phyloP scores from a whole-genome alignment of 352 stramenopile species.

The Phytophthora palmivora region DNA sequence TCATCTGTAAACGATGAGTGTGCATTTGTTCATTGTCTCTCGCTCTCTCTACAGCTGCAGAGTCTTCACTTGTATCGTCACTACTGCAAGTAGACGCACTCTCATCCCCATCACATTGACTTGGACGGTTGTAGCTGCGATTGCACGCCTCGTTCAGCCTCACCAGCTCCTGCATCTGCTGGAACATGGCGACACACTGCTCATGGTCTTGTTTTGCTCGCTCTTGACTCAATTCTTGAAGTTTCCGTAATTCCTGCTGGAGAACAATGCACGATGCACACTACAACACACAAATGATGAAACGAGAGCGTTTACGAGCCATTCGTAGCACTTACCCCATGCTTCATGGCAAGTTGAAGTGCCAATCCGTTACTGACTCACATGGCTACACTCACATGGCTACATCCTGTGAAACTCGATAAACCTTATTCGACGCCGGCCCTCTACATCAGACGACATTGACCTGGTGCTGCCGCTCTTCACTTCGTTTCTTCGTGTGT shows the following conservation, averaged over 20 bases:
- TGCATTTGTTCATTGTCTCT: constrained; percentile 2
- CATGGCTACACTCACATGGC: constrained; percentile 10
- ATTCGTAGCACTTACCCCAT: constrained; percentile 1
- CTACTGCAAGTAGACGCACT: background rate
- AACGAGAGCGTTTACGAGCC: background rate
- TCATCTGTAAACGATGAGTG: constrained; percentile 36
- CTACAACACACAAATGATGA: constrained; percentile 4
- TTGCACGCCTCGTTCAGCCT: constrained; percentile 40
- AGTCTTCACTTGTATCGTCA: background rate
- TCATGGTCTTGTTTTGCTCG: constrained; percentile 42
- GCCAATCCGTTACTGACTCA: constrained; percentile 11
- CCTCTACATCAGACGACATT: constrained; percentile 1
- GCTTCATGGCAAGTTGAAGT: constrained; percentile 13
- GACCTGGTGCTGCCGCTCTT: background rate
- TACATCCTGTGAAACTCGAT: background rate
- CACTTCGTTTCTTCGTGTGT: background rate
- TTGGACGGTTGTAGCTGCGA: background rate
- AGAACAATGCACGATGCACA: constrained; percentile 29
- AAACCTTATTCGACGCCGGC: background rate
- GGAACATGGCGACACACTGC: constrained; percentile 49
- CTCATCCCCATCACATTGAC: background rate
- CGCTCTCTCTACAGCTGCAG: background rate
- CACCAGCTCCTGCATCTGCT: constrained; percentile 55
- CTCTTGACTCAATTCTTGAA: constrained; percentile 25
- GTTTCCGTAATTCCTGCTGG: constrained; percentile 20